A percentile compares a stretch with the other conserved stretches of the same genome.
phyloP scores from a whole-genome alignment of 345 rosid species.

The Salix suchowensis region DNA sequence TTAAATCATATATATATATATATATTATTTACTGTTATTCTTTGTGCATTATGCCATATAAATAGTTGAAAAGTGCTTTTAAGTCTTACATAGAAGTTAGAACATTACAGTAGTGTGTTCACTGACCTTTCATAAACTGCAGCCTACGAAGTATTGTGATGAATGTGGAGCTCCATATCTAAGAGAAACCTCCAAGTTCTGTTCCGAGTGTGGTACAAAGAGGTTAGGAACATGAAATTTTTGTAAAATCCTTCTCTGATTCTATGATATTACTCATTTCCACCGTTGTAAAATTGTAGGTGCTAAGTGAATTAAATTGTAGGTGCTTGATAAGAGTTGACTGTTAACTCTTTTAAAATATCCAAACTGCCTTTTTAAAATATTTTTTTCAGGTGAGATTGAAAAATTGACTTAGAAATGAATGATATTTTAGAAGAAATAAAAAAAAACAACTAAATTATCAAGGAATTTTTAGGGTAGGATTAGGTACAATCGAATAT shows the following conservation, averaged over 20 bases:
- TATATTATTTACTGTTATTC: too few relatives aligned
- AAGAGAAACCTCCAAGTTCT: slow-evolving; percentile 88
- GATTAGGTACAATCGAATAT: too few relatives aligned
- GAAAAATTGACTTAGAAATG: background rate
- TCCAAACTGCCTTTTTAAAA: too few relatives aligned
- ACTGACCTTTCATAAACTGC: background rate
- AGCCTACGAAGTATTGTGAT: slow-evolving; percentile 74
- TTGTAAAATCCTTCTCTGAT: too few relatives aligned
- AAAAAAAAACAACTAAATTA: too few relatives aligned
- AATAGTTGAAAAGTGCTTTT: background rate
- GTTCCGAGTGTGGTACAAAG: slow-evolving; percentile 89
- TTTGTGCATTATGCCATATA: background rate
- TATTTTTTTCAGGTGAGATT: too few relatives aligned
- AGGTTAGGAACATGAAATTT: slow-evolving; percentile 59
- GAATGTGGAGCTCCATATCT: slow-evolving; percentile 81
- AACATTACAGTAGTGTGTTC: background rate
- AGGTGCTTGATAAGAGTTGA: too few relatives aligned
- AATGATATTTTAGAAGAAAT: background rate
- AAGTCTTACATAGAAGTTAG: background rate
- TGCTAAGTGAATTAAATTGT: too few relatives aligned
- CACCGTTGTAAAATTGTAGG: background rate
- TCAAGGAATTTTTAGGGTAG: too few relatives aligned
- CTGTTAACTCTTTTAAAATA: too few relatives aligned
- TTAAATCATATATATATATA: too few relatives aligned
- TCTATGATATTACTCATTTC: background rate